Evolutionary conservation across 257 asterid species (phyloP).

Genomic region (Schizonepeta tenuifolia): DNA sequence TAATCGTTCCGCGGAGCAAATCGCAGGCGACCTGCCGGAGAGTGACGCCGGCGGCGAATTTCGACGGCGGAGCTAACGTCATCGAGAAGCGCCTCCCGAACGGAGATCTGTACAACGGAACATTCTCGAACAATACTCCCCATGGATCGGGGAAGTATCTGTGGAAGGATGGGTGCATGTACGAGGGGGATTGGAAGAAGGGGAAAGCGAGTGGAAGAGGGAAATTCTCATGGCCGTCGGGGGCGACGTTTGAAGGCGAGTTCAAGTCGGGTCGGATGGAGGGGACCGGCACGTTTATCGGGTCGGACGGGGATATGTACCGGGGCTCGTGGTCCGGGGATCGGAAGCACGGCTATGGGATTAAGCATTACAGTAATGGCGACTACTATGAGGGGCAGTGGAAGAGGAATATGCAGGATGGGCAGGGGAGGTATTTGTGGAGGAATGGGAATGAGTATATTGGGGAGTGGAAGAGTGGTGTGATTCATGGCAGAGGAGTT

Average conservation of each 20-base stretch:
- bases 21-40: conserved; percentile 76
- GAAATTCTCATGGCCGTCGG: conserved; percentile 94
- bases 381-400: conserved; percentile 87
- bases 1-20: conserved; percentile 68
- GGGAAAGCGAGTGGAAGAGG: conserved; percentile 94
- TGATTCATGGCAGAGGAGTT: conserved; percentile 82
- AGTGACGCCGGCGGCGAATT: conserved; percentile 64
- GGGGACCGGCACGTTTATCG: conserved; percentile 81
- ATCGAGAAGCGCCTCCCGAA: conserved; percentile 76
- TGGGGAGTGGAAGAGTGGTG: conserved; percentile 91
- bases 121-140: conserved; percentile 72
- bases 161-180: conserved; percentile 97
- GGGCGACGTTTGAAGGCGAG: conserved; percentile 89
- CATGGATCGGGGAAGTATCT: conserved; percentile 94
- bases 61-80: conserved; percentile 28
- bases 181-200: conserved; percentile 94
- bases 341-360: conserved; percentile 83
- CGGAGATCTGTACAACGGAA: conserved; percentile 96
- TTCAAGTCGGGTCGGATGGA: conserved; percentile 96
- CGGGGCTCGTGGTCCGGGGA: conserved; percentile 83
- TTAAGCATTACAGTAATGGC: conserved; percentile 82
- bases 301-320: conserved; percentile 78
- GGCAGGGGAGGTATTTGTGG: conserved; percentile 90
- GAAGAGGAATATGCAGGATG: conserved; percentile 82
- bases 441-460: conserved; percentile 76